Conservation (phyloP, 1,139 yeast species). For the Candida sanyaensis region DNA sequence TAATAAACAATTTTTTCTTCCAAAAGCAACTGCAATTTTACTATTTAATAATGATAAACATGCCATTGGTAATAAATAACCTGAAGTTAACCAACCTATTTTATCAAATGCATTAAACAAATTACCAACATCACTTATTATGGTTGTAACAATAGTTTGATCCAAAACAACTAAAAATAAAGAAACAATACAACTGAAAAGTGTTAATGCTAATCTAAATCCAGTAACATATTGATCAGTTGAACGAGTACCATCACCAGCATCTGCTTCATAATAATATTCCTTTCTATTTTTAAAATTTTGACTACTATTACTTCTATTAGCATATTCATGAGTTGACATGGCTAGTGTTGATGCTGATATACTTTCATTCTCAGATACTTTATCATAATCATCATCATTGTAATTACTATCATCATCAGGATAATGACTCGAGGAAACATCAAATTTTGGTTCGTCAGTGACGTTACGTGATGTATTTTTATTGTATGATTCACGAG, state of each 20-base stretch:
- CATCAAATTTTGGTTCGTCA: neutral
- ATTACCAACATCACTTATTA: slow-evolving; percentile 53
- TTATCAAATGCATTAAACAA: slow-evolving; percentile 54
- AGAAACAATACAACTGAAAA: slow-evolving; percentile 46
- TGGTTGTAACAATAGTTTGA: slow-evolving; percentile 63
- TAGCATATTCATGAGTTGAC: slow-evolving; percentile 1
- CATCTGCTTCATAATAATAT: slow-evolving; percentile 38
- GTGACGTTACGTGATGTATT: neutral
- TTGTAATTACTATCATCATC: neutral
- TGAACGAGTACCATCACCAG: slow-evolving; percentile 58
- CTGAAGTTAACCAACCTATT: slow-evolving; percentile 47
- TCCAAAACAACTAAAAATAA: slow-evolving; percentile 66
- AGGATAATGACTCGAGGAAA: neutral
- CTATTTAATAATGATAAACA: slow-evolving; percentile 63
- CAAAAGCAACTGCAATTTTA: slow-evolving; percentile 58
- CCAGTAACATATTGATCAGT: slow-evolving; percentile 51
- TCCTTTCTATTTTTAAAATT: neutral
- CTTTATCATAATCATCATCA: too few species aligned
- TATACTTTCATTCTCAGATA: slow-evolving; percentile 1
- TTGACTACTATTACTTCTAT: neutral
- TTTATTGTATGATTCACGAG: neutral
- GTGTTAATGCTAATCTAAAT: slow-evolving; percentile 35
- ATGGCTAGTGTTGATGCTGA: slow-evolving; percentile 5
- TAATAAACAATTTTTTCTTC: slow-evolving; percentile 54
- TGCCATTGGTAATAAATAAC: slow-evolving; percentile 60